phyloP scores from a whole-genome alignment of 1,139 yeast species.

The Fermentozyma sake region DNA sequence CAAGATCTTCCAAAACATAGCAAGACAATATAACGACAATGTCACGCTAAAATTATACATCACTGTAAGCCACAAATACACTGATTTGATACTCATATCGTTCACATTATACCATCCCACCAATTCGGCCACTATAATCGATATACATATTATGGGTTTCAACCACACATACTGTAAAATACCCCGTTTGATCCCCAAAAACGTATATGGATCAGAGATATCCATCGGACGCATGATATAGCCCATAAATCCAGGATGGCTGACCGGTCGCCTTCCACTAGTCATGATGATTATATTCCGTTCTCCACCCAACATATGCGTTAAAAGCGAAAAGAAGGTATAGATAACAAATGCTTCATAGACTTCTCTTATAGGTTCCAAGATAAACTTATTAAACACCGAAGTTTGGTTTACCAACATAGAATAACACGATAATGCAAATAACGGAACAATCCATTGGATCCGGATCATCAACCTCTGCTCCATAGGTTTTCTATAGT shows the following conservation, averaged over 20 bases:
- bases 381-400: conserved; percentile 34
- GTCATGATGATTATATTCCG: conserved; percentile 70
- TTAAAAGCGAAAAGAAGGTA: conserved; percentile 80
- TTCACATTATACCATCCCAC: conserved; percentile 49
- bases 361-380: conserved; percentile 81
- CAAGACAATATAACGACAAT: conserved; percentile 76
- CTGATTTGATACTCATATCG: conserved; percentile 44
- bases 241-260: conserved; percentile 62
- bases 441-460: conserved; percentile 59
- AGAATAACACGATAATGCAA: conserved; percentile 50
- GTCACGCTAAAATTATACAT: conserved; percentile 79
- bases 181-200: conserved; percentile 75
- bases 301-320: conserved; percentile 89
- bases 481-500: conserved; percentile 85
- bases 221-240: conserved; percentile 57
- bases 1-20: conserved; percentile 87
- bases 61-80: conserved; percentile 64
- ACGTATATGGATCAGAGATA: conserved; percentile 80
- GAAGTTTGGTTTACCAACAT: conserved; percentile 44
- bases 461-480: conserved; percentile 85
- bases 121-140: conserved; percentile 49
- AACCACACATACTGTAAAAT: conserved; percentile 94
- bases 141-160: conserved; percentile 71
- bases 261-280: conserved; percentile 69
- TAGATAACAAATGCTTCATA: conserved; percentile 96